Percentiles rank a stretch among this genome's conserved stretches.
Conservation (phyloP, 768 basidiomycete species). For the Trametes meyenii region DNA sequence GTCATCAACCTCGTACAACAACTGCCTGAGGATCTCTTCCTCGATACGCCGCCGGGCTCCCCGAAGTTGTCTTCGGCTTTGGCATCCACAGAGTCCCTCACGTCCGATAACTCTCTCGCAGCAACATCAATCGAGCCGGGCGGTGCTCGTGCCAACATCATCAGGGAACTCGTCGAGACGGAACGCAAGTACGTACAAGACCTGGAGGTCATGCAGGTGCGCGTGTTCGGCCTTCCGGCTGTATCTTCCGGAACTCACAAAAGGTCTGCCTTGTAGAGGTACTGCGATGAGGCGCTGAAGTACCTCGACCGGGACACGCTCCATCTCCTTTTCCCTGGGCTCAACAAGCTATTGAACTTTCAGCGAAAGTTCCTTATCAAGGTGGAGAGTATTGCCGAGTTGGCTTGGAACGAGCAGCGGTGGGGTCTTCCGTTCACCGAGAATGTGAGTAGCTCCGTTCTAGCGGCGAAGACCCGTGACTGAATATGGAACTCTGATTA, state of each 20-base stretch:
- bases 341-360: slow-evolving; percentile 95
- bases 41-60: slow-evolving; percentile 57
- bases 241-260: slow-evolving; percentile 6
- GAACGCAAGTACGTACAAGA: slow-evolving; percentile 97
- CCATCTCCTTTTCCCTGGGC: slow-evolving; percentile 91
- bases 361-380: slow-evolving; percentile 93
- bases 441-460: slow-evolving; percentile 58
- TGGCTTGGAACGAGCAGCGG: slow-evolving; percentile 80
- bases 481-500: slow-evolving; percentile 47
- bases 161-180: slow-evolving; percentile 90
- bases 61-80: slow-evolving; percentile 52
- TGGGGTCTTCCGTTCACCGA: slow-evolving; percentile 88
- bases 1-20: slow-evolving; percentile 82
- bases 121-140: slow-evolving; percentile 53
- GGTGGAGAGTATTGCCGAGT: slow-evolving; percentile 82
- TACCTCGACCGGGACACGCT: slow-evolving; percentile 94
- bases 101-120: slow-evolving; percentile 44
- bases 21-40: slow-evolving; percentile 70
- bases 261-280: slow-evolving; percentile 61
- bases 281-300: slow-evolving; percentile 81
- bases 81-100: slow-evolving; percentile 61
- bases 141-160: slow-evolving; percentile 65
- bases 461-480: slow-evolving; percentile 30
- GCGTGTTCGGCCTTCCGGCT: slow-evolving; percentile 30
- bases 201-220: slow-evolving; percentile 92